Evolutionary conservation across 2,329 filamentous ascomycete genomes (phyloP).

Genomic region (Cercospora sp.): DNA sequence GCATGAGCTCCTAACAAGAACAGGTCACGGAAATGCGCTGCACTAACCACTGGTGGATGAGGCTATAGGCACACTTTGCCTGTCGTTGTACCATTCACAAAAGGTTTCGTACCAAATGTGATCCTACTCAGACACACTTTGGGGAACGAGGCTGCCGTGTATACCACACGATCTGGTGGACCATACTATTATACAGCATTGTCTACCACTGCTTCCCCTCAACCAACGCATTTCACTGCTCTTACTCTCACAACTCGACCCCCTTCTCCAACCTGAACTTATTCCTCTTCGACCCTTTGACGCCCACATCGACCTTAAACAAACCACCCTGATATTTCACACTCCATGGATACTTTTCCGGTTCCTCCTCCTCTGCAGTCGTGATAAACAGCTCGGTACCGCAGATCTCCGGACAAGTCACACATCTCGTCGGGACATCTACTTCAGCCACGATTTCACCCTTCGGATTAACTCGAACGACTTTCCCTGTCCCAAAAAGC

Average conservation of each 20-base stretch:
- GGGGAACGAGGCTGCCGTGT: too few relatives aligned
- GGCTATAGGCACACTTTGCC: too few relatives aligned
- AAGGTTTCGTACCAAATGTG: too few relatives aligned
- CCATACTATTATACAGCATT: too few relatives aligned
- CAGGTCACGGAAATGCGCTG: too few relatives aligned
- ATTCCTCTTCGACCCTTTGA: slow-evolving; percentile 62
- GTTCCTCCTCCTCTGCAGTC: slow-evolving; percentile 67
- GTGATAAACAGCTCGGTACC: slow-evolving; percentile 77
- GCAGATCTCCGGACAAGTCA: slow-evolving; percentile 79
- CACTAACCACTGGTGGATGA: too few relatives aligned
- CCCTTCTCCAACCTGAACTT: slow-evolving; percentile 56
- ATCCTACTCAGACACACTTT: too few relatives aligned
- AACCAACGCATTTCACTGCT: not conserved
- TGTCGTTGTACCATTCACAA: too few relatives aligned
- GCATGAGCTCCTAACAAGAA: too few relatives aligned
- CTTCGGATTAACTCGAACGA: slow-evolving; percentile 69
- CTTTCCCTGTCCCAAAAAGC: slow-evolving; percentile 74
- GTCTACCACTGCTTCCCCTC: not conserved
- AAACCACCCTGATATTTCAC: slow-evolving; percentile 67
- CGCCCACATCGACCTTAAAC: slow-evolving; percentile 76
- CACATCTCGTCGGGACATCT: slow-evolving; percentile 71
- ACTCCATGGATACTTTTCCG: slow-evolving; percentile 63
- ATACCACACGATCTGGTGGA: too few relatives aligned
- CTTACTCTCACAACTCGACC: slow-evolving; percentile 9
- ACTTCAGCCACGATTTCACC: slow-evolving; percentile 75